phyloP scores from a whole-genome alignment of 176 grass and related monocot species.

The Ensete ventricosum region DNA sequence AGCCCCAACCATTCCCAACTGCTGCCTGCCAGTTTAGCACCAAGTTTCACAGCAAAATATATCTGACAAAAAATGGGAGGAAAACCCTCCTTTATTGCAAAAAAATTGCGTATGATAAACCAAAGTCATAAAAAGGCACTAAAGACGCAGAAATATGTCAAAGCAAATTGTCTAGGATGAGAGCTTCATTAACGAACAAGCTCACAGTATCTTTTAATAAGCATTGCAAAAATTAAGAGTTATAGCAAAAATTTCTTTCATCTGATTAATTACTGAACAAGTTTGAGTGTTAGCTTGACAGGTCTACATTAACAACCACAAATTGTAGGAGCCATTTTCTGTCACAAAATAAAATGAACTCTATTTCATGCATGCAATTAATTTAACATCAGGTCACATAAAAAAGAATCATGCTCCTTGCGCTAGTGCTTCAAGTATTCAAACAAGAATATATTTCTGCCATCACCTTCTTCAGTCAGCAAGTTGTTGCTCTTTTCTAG shows the following conservation, averaged over 20 bases:
- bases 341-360: background rate
- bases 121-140: background rate
- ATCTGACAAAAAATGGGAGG: too few relatives aligned
- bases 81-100: too few relatives aligned
- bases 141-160: background rate
- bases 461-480: conserved; percentile 63
- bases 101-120: background rate
- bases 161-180: background rate
- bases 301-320: background rate
- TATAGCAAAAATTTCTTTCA: background rate
- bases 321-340: background rate
- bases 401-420: background rate
- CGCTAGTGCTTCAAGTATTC: background rate
- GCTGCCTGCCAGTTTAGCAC: too few relatives aligned
- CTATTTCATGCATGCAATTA: background rate
- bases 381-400: background rate
- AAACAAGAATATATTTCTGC: background rate
- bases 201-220: background rate
- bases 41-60: too few relatives aligned
- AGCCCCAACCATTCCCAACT: too few relatives aligned
- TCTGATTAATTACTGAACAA: background rate
- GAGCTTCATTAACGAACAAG: background rate
- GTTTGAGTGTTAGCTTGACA: background rate
- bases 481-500: conserved; percentile 68
- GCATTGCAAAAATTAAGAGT: background rate